Conservation (phyloP, 2,329 filamentous ascomycete species). For the Leptographium flavum region DNA sequence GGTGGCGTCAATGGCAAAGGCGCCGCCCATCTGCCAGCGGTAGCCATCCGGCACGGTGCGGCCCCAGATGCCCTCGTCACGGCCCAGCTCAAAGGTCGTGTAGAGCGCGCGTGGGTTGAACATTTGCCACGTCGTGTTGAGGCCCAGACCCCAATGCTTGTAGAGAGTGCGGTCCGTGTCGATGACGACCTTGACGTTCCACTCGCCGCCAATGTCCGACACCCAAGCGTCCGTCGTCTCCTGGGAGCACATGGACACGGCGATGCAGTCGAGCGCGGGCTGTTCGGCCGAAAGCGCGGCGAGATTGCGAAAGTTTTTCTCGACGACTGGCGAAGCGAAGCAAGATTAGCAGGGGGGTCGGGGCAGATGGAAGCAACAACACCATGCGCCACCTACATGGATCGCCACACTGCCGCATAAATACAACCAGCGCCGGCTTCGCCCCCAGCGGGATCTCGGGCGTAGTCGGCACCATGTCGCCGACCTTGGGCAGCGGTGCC, state of each 20-base stretch:
- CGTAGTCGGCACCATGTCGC: conserved; percentile 39
- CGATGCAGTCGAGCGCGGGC: conserved; percentile 39
- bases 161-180: conserved; percentile 45
- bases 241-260: conserved; percentile 44
- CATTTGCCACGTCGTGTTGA: conserved; percentile 47
- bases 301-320: conserved; percentile 47
- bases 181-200: conserved; percentile 42
- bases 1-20: conserved; percentile 42
- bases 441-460: conserved; percentile 37
- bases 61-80: conserved; percentile 52
- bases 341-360: background rate
- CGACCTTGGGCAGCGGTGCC: conserved; percentile 33
- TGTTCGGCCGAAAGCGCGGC: conserved; percentile 35
- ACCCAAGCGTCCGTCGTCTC: conserved; percentile 43
- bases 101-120: conserved; percentile 43
- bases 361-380: background rate
- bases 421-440: conserved; percentile 48
- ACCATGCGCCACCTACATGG: conserved; percentile 40
- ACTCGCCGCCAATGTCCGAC: conserved; percentile 38
- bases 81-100: conserved; percentile 41
- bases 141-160: conserved; percentile 50
- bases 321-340: conserved; percentile 38
- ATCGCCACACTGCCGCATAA: conserved; percentile 61
- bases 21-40: conserved; percentile 54
- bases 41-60: conserved; percentile 49